Evolutionary conservation across 805 yeast genomes (phyloP), one percentile per base, ranked within the genome.

Genomic region (Zygotorulaspora chibaensis): DNA sequence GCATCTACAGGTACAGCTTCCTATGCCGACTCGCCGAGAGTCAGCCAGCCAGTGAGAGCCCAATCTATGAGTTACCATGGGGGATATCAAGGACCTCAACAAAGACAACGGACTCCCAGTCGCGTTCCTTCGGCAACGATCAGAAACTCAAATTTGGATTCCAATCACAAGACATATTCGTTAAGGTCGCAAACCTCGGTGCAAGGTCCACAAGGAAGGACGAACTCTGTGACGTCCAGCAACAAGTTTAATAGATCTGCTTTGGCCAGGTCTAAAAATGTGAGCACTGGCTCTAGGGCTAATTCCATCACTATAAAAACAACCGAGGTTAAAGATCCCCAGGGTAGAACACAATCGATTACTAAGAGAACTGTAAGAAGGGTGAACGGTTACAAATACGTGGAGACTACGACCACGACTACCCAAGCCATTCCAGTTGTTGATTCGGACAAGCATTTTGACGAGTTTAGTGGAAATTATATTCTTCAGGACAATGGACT

Each of bases 271-370:
- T 33, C 40, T 8, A 34, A 40, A 11, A 34, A 38, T 29, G 31
- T 30, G n/a, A 34, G 27, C 26, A 28, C 13, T 17, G 35, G 33
- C n/a, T 54, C 65, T n/a, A 54, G 65, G 43, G 49, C 61, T 36
- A 59, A 63, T 43, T 62, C 62, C 12, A 58, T 69, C 23, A 69
- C 76, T 7, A 71, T 75, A 9, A 73, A 72, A 47, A 76, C 81
- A 1, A 75, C 80, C 9, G 74, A 71, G 51, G 76, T 76, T 23
- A 67, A 67, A 45, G 82, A 76, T 46, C 62, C 68, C 5, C 66
- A 63, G 33, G 84, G 84, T 0, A 69, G 81, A 34, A 78, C 83
- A 0, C 71, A 66, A 45, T 77, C 82, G 2, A 75, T 79, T 35
- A 77, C 82, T 2, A 76, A 73, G 35, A 75, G 75, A 34, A 77